Base-by-base conservation (phyloP, 2,329 filamentous ascomycete genomes). In the Exophiala alcalophila region DNA sequence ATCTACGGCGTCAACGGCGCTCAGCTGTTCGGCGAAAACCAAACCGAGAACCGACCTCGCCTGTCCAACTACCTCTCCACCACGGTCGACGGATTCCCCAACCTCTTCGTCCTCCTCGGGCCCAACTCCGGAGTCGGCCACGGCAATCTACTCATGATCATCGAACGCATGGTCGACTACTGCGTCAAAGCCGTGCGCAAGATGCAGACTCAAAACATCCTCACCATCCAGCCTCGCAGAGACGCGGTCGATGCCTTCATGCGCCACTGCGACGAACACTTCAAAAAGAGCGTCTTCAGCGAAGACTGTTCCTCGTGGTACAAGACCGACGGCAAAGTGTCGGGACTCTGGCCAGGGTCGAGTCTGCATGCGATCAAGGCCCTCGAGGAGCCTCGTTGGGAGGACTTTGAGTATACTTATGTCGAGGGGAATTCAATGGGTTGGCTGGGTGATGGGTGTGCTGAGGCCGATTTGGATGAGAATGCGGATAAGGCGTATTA, bases 341-440 rank as follows among this genome's bases (percentile, higher is more conserved):
- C 56, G 56, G 67, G 70, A 1, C 58, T 76, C 2, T 77, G 67
- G 65, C 72, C 73, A 0, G 74, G 73, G 3, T 68, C 64, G 2
- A 67, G 64, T 0, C 62, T 76, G 26, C 72, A 76, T 38, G 75
- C 72, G 40, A 59, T 63, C 26, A 60, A 68, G 37, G 49, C 62
- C 2, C 63, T 69, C 36, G 58, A 63, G 32, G 54, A 61, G 8
- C 64, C 64, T 3, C 59, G 68, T 16, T 69, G 59, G 41, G 67
- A 70, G 54, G 67, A 71, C 49, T 71, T 66, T 53, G 62, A 66
- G 10, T 65, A 66, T 40, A 61, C 52, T 1, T 69, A 67, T 27
- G 7, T 39, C 11, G 46, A 42, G 33, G 44, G 37, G 34, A 50
- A 57, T 16, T 38, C 26, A 30, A 59, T 60, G 55, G 56, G 50